Evolutionary conservation across 163 green algal species (phyloP), one percentile per base, ranked within the genome.

Genomic region (Chlamydomonas reinhardtii): DNA sequence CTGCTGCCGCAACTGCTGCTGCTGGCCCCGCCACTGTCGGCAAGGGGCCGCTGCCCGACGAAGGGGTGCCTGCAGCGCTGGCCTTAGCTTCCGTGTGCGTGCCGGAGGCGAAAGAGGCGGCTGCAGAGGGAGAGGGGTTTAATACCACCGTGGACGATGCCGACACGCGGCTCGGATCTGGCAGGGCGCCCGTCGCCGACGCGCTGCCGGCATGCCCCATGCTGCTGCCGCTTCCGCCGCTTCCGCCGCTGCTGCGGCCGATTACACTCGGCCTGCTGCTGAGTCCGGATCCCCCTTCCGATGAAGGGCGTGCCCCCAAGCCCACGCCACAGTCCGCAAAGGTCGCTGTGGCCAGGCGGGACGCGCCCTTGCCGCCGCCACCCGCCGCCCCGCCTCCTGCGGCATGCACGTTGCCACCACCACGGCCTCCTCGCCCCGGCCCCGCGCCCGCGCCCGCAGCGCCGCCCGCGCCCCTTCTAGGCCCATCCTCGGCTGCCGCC

Each of bases 321-420:
- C 48, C 48, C 14, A 56, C 48, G 12, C 48, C 48, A 29, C 64
- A 22, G 64, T 34, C 29, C 4, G 78, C 78, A 61, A 85, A 85
- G 9, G 79, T 85, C 19, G 79, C 52, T 0, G 52, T 72, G 9
- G 79, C 52, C 3, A 85, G 54, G 4, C 79, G 79, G 8, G 80
- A 86, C 0, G 43, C 37, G 11, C 43, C 64, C 76, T 69, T 84
- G n/a, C 32, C 62, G 2, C 35, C 62, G 29, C 43, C 73, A 20
- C 37, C 69, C 48, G 48, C 48, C 48, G 48, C 48, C 48, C 6
- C 48, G 48, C 48, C 48, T 17, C 12, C 48, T 56, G 48, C 48
- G 11, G 48, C 48, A 17, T 22, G 48, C 48, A 14, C 5, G 48
- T 14, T 17, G 12, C 11, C 48, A 2, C 48, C 48, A 56, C 48